Percentiles rank a stretch among this genome's conserved stretches.
Conservation (phyloP, 352 stramenopile species). For the Pythium myriotylum region DNA sequence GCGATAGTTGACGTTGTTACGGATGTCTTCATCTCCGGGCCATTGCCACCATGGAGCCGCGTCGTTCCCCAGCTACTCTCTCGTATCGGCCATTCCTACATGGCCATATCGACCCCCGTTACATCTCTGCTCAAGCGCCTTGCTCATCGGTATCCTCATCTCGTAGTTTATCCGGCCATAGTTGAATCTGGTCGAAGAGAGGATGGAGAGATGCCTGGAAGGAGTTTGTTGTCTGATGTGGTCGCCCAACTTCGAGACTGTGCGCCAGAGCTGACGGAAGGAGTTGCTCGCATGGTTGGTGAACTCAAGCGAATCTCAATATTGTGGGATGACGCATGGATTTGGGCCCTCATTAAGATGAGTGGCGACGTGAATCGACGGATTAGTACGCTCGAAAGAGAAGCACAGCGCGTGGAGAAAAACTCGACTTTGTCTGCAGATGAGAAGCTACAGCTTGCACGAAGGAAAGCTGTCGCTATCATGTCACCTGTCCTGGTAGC, state of each 20-base stretch:
- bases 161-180: conserved; percentile 77
- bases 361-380: conserved; percentile 68
- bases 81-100: conserved; percentile 57
- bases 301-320: conserved; percentile 81
- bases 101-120: conserved; percentile 51
- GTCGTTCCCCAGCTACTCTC: conserved; percentile 79
- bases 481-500: conserved; percentile 81
- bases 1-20: conserved; percentile 45
- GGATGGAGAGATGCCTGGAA: conserved; percentile 9
- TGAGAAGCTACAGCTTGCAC: conserved; percentile 69
- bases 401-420: conserved; percentile 66
- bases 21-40: conserved; percentile 45
- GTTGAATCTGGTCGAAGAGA: conserved; percentile 44
- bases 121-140: conserved; percentile 66
- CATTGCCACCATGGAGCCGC: conserved; percentile 61
- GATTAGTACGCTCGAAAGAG: conserved; percentile 74
- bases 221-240: conserved; percentile 39
- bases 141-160: conserved; percentile 56
- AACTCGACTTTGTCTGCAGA: conserved; percentile 61
- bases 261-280: conserved; percentile 47
- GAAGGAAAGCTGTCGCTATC: conserved; percentile 78
- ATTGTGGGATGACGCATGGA: conserved; percentile 86
- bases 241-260: conserved; percentile 44
- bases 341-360: conserved; percentile 70
- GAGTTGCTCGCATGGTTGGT: conserved; percentile 61